phyloP scores from a whole-genome alignment of 768 basidiomycete species.

The Termitomyces sp. region DNA sequence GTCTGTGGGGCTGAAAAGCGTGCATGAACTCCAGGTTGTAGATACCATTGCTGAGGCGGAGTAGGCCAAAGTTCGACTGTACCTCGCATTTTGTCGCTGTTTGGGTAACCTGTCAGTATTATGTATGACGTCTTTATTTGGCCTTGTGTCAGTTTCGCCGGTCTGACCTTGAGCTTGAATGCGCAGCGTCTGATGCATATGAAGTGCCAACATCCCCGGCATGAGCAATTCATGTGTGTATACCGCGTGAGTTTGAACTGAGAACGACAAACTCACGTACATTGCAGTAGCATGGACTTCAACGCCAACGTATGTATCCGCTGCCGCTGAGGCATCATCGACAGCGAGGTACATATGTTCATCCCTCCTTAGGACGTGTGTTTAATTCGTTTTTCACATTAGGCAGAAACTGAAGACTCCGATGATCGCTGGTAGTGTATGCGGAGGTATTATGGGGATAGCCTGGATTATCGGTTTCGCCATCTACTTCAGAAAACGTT shows the following conservation, averaged over 20 bases:
- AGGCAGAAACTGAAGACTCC: slow-evolving; percentile 56
- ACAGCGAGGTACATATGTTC: slow-evolving; percentile 7
- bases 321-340: slow-evolving; percentile 5
- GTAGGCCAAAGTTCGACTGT: neutral
- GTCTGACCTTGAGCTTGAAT: neutral
- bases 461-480: slow-evolving; percentile 53
- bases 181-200: neutral
- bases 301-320: slow-evolving; percentile 5
- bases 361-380: neutral
- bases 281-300: neutral
- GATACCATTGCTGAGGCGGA: slow-evolving; percentile 28
- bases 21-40: slow-evolving; percentile 60
- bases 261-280: neutral
- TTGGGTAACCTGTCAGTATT: too few relatives aligned
- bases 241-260: neutral
- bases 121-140: slow-evolving; percentile 4
- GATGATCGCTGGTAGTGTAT: slow-evolving; percentile 55
- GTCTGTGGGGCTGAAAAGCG: slow-evolving; percentile 59
- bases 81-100: too few relatives aligned
- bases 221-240: slow-evolving; percentile 4
- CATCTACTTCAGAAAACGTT: slow-evolving; percentile 53
- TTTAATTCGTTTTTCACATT: neutral
- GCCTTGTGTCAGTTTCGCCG: neutral
- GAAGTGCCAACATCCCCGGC: slow-evolving; percentile 1
- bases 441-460: slow-evolving; percentile 45